Percentiles rank a stretch among this genome's conserved stretches.
These are phyloP conservation scores for Tricholoma sp. DNA, from an alignment of 768 basidiomycete genomes.

Conservation along the genomic window DNA sequence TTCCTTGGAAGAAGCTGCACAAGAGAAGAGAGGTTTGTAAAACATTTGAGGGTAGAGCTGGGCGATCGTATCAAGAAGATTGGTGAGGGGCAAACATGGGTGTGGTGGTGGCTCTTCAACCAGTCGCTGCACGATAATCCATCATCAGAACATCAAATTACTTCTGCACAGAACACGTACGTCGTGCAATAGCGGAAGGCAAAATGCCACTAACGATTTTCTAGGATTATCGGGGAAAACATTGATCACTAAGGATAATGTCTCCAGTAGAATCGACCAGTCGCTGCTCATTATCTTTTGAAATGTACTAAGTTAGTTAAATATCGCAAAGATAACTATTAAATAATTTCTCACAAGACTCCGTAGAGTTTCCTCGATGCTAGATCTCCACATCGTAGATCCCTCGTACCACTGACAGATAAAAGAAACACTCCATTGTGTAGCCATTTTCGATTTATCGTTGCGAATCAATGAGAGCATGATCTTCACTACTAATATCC, in stretches of 20 bases:
- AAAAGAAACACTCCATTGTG: slow-evolving; percentile 25
- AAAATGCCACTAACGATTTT: slow-evolving; percentile 30
- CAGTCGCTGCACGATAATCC: slow-evolving; percentile 38
- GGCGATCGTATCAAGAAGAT: slow-evolving; percentile 48
- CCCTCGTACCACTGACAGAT: slow-evolving; percentile 38
- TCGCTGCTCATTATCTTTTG: slow-evolving; percentile 32
- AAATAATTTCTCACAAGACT: slow-evolving; percentile 32
- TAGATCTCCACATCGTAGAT: slow-evolving; percentile 34
- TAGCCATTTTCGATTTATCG: slow-evolving; percentile 20
- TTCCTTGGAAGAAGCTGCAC: slow-evolving; percentile 61
- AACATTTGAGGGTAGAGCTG: slow-evolving; percentile 54
- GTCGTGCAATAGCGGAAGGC: slow-evolving; percentile 46
- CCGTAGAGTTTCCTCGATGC: slow-evolving; percentile 35
- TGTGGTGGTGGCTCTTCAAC: slow-evolving; percentile 46
- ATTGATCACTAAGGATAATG: slow-evolving; percentile 39
- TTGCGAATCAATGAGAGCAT: slow-evolving; percentile 35
- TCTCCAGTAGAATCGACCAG: slow-evolving; percentile 38
- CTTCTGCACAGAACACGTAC: slow-evolving; percentile 28
- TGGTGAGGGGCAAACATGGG: slow-evolving; percentile 41
- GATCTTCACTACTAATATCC: slow-evolving; percentile 35
- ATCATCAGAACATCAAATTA: neutral
- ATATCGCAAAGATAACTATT: neutral
- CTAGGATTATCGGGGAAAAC: slow-evolving; percentile 45
- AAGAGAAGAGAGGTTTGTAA: slow-evolving; percentile 67
- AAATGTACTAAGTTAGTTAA: slow-evolving; percentile 1